Evolutionary conservation across 805 yeast genomes (phyloP).

Genomic region (Candida ponderosae): DNA sequence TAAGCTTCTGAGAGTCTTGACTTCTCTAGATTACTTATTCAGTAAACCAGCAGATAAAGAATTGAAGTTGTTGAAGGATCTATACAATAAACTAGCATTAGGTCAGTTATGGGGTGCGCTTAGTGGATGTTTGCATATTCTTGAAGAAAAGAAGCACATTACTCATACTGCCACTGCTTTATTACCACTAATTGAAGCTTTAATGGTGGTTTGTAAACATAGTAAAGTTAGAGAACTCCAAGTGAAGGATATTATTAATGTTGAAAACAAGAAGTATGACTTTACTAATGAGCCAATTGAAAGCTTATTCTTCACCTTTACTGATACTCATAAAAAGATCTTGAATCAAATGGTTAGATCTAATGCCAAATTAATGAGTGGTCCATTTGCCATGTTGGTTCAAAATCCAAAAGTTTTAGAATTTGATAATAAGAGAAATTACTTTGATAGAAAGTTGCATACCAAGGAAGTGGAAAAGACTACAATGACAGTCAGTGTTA

Average conservation of each 20-base stretch:
- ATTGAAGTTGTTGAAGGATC: constrained; percentile 32
- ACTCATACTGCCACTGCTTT: constrained; percentile 69
- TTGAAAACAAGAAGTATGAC: constrained; percentile 57
- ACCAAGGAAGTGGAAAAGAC: constrained; percentile 30
- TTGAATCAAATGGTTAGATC: constrained; percentile 86
- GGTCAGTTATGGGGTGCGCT: constrained; percentile 82
- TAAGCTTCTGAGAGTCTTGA: constrained; percentile 72
- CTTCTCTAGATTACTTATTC: constrained; percentile 80
- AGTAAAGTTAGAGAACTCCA: constrained; percentile 54
- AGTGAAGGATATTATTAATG: constrained; percentile 46
- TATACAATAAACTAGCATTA: constrained; percentile 63
- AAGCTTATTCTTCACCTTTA: constrained; percentile 72
- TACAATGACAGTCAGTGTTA: constrained; percentile 57
- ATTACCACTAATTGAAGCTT: constrained; percentile 80
- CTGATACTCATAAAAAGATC: constrained; percentile 81
- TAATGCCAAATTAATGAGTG: constrained; percentile 90
- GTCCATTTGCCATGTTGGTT: constrained; percentile 86
- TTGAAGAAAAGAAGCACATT: constrained; percentile 51
- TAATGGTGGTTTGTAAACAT: constrained; percentile 95
- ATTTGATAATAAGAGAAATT: constrained; percentile 87
- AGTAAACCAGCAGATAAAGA: constrained; percentile 21
- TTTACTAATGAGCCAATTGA: constrained; percentile 71
- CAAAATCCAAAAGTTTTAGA: constrained; percentile 84
- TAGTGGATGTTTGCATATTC: constrained; percentile 58
- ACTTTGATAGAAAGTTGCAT: constrained; percentile 71